A percentile compares a stretch with the other conserved stretches of the same genome.
These are phyloP conservation scores for Balansia obtecta DNA, from an alignment of 2,329 filamentous ascomycete genomes.

Conservation along the genomic window DNA sequence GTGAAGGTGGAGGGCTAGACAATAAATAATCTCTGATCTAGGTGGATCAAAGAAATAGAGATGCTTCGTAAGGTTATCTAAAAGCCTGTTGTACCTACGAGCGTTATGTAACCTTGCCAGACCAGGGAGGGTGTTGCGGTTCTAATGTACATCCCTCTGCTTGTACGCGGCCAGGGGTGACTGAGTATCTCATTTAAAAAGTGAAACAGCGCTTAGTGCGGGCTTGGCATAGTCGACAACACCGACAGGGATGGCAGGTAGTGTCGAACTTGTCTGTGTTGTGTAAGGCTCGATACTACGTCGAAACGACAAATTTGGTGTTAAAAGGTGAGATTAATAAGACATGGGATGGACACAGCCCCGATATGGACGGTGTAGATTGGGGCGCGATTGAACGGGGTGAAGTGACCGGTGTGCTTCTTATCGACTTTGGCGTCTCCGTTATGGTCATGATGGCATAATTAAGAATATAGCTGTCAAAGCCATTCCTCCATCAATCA, in stretches of 20 bases:
- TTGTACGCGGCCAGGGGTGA: conserved; percentile 11
- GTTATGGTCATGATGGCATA: too few species aligned
- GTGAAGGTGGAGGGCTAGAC: not conserved
- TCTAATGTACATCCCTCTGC: conserved; percentile 8
- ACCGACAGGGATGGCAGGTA: conserved; percentile 8
- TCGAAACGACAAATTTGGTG: not conserved
- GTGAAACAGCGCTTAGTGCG: conserved; percentile 12
- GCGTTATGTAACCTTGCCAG: conserved; percentile 3
- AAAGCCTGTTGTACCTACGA: conserved; percentile 1
- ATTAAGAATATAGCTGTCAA: too few species aligned
- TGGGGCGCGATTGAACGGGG: not conserved
- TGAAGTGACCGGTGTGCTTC: too few species aligned
- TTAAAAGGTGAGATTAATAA: too few species aligned
- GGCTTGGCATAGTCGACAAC: conserved; percentile 10
- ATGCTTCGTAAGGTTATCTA: conserved; percentile 8
- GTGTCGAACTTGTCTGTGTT: conserved; percentile 2
- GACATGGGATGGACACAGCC: too few species aligned
- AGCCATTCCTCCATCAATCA: too few species aligned
- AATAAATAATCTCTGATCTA: not conserved
- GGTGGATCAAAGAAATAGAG: conserved; percentile 6
- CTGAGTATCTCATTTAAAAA: conserved; percentile 12
- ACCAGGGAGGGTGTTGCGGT: conserved; percentile 5
- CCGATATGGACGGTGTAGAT: too few species aligned
- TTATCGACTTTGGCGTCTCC: too few species aligned
- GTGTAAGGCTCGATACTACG: not conserved